These are phyloP conservation scores for Hypoxylon rickii DNA, from an alignment of 495 filamentous ascomycete species.

Conservation along the genomic window DNA sequence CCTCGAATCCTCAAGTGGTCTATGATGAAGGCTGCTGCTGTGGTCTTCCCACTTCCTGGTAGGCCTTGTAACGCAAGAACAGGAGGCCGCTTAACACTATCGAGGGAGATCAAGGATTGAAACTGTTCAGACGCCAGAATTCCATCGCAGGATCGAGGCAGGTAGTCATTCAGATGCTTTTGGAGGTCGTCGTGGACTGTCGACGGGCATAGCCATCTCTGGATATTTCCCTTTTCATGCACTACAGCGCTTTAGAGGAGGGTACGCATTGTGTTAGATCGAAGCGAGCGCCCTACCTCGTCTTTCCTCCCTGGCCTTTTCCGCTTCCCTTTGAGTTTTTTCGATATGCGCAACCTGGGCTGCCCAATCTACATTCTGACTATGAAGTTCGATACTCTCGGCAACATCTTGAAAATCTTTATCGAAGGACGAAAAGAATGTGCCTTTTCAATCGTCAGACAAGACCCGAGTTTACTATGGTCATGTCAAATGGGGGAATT, in stretches of 20 bases:
- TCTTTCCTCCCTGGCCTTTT: slow-evolving; percentile 18
- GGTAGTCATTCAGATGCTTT: slow-evolving; percentile 24
- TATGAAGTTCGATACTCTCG: slow-evolving; percentile 21
- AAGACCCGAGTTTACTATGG: background rate
- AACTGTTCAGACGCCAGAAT: slow-evolving; percentile 20
- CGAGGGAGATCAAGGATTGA: slow-evolving; percentile 14
- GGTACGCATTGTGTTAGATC: background rate
- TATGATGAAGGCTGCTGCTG: slow-evolving; percentile 32
- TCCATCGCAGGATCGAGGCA: slow-evolving; percentile 33
- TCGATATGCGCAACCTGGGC: slow-evolving; percentile 24
- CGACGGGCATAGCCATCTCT: slow-evolving; percentile 37
- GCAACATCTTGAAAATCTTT: slow-evolving; percentile 24
- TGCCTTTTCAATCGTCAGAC: slow-evolving; percentile 3
- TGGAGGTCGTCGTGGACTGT: slow-evolving; percentile 36
- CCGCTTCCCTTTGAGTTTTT: slow-evolving; percentile 21
- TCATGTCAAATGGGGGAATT: too few relatives aligned
- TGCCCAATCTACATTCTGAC: slow-evolving; percentile 28
- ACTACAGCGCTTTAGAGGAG: slow-evolving; percentile 15
- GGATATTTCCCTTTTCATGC: slow-evolving; percentile 25
- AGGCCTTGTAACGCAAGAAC: slow-evolving; percentile 27
- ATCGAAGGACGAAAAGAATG: slow-evolving; percentile 30
- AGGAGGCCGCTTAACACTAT: background rate
- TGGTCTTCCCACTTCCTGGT: slow-evolving; percentile 37
- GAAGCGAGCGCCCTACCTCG: slow-evolving; percentile 7
- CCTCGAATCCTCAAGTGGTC: slow-evolving; percentile 10